Percentiles rank a stretch among this genome's conserved stretches.
phyloP scores from a whole-genome alignment of 2,329 filamentous ascomycete genomes.

The Didymella keratinophila region DNA sequence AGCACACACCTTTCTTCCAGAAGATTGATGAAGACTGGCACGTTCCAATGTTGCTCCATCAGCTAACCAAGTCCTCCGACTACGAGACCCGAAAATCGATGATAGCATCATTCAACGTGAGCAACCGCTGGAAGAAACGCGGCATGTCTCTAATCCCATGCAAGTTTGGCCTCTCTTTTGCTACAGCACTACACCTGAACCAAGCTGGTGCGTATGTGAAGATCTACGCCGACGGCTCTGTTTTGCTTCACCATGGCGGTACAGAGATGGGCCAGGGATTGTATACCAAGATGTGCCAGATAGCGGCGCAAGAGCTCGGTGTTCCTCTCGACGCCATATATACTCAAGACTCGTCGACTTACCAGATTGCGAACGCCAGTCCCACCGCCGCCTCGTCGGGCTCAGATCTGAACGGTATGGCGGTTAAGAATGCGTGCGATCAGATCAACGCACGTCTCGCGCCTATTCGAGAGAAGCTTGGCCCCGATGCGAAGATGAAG shows the following conservation, averaged over 20 bases:
- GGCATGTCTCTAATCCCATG: constrained; percentile 86
- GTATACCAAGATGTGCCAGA: constrained; percentile 95
- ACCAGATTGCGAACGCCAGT: constrained; percentile 88
- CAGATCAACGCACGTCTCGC: constrained; percentile 86
- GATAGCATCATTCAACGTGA: constrained; percentile 78
- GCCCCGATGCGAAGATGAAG: constrained; percentile 79
- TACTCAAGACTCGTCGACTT: constrained; percentile 87
- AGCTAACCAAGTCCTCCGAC: constrained; percentile 76
- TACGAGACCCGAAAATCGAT: constrained; percentile 75
- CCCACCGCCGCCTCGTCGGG: constrained; percentile 92
- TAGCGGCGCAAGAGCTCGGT: constrained; percentile 87
- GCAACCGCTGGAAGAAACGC: constrained; percentile 91
- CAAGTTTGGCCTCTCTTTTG: constrained; percentile 94
- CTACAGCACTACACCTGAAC: constrained; percentile 89
- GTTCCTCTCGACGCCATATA: constrained; percentile 83
- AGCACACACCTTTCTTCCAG: constrained; percentile 91
- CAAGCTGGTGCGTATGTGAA: constrained; percentile 93
- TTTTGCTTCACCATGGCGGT: constrained; percentile 91
- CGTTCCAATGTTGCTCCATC: constrained; percentile 88
- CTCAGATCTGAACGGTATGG: constrained; percentile 93
- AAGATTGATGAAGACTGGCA: constrained; percentile 83
- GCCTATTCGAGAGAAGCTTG: constrained; percentile 84
- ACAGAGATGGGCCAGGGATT: constrained; percentile 98
- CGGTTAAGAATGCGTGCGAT: constrained; percentile 87
- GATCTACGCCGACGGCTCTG: constrained; percentile 92